Conservation (phyloP, 176 grass and related monocot species). For the Dactylis glomerata region DNA sequence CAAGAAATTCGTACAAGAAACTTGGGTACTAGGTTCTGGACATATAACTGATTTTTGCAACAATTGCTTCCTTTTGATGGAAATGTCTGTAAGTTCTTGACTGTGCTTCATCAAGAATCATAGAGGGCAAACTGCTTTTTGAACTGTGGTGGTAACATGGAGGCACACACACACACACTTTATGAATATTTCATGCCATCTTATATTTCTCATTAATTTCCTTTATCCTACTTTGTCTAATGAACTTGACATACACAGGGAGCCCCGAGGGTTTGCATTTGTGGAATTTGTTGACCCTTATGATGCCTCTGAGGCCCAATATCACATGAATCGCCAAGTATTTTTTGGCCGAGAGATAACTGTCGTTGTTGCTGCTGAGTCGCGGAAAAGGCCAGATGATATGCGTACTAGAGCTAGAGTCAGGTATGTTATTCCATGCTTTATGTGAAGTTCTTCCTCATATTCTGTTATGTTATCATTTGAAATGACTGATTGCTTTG, state of each 20-base stretch:
- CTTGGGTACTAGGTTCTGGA: constrained; percentile 53
- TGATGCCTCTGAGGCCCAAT: constrained; percentile 91
- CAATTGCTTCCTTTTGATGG: constrained; percentile 52
- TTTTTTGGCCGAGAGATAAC: constrained; percentile 87
- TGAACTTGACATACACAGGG: constrained; percentile 37
- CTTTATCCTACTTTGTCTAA: constrained; percentile 5
- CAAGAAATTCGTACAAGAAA: constrained; percentile 43
- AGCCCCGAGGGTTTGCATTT: constrained; percentile 89
- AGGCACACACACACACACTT: constrained; percentile 14
- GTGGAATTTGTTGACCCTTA: constrained; percentile 87
- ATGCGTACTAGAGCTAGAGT: constrained; percentile 67
- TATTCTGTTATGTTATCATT: constrained; percentile 9
- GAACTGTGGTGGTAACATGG: constrained; percentile 44
- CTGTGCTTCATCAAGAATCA: constrained; percentile 48
- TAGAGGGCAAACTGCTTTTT: constrained; percentile 44
- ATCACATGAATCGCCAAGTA: constrained; percentile 92
- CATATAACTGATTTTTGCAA: constrained; percentile 55
- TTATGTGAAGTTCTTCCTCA: neutral
- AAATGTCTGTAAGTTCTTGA: constrained; percentile 59
- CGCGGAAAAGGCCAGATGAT: constrained; percentile 86
- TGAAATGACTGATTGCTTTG: constrained; percentile 27
- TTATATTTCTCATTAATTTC: constrained; percentile 25
- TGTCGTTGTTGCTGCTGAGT: constrained; percentile 89
- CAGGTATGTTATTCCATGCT: constrained; percentile 37
- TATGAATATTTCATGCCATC: constrained; percentile 14